Base-by-base conservation (phyloP, 805 yeast genomes). In the Lipomyces sp. region DNA sequence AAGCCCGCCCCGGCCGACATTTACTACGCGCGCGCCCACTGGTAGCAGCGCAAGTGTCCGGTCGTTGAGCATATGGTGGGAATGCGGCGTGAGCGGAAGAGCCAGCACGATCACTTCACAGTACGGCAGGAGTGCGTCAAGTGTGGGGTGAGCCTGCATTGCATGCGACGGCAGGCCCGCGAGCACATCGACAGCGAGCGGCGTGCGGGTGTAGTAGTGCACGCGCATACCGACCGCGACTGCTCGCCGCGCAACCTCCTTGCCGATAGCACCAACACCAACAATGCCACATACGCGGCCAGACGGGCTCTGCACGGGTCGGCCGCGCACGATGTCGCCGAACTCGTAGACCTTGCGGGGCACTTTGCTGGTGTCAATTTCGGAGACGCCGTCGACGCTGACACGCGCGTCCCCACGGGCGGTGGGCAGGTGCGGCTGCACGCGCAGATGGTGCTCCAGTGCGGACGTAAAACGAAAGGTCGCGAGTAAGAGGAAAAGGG, bases 251-350 rank as follows among this genome's bases (percentile, higher is more conserved):
- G 79, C 73, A 51, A 79, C 70, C 13, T 78, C 74, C 29, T 79
- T 70, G 48, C 84, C 85, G 65, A 80, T 79, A 3, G 83, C 83
- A 8, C 84, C 84, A 74, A 80, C 69, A 1, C 85, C 85, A 34
- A 80, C 65, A 45, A 80, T 78, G 2, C 84, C 85, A 18, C 81
- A 72, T 3, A 70, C 70, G 59, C 72, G 72, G 31, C 75, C 75
- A 6, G 4, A 5, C 18, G 45, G 44, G 31, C 45, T 33, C 4
- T 19, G 2, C 4, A 41, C 34, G 11, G 36, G 16, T 14, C 45
- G 18, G 18, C 50, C 50, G n/a, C 47, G 48, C 18, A 46, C 31
- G 8, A 11, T 31, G 18, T 46, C 40, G 18, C 50, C 50, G 21
- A 46, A 41, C 18, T 7, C 45, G 36, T 18, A 39, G 10, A 16